These are phyloP conservation scores for Alisma plantagoaquatica DNA, from an alignment of 106 monocot species.

Conservation along the genomic window DNA sequence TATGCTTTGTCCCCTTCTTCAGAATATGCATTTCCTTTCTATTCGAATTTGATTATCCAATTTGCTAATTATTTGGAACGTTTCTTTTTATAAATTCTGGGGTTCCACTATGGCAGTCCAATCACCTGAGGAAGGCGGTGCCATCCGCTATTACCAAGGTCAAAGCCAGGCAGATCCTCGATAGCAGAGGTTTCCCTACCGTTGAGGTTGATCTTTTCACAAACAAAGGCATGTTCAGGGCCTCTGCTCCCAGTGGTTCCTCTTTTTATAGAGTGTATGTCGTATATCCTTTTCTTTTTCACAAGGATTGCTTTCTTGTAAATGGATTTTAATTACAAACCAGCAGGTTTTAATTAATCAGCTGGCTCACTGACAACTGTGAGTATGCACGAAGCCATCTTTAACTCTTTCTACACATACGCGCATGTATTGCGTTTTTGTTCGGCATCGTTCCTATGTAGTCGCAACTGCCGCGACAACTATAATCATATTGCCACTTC, in stretches of 20 bases:
- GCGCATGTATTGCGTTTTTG: too few relatives aligned
- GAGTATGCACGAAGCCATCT: too few relatives aligned
- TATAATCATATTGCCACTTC: too few relatives aligned
- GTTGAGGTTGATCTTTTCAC: conserved; percentile 90
- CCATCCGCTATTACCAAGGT: conserved; percentile 87
- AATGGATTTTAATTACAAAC: too few relatives aligned
- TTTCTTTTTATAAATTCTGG: too few relatives aligned
- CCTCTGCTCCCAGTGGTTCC: conserved; percentile 56
- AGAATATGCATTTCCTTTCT: neutral
- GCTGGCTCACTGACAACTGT: too few relatives aligned
- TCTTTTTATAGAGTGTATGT: conserved; percentile 58
- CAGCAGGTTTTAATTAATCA: neutral
- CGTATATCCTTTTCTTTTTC: neutral
- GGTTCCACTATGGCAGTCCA: conserved; percentile 60
- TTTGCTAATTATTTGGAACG: too few relatives aligned
- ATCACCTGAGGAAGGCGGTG: conserved; percentile 78
- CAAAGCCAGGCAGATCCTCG: conserved; percentile 86
- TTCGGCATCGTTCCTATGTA: too few relatives aligned
- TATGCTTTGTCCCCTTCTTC: conserved; percentile 2
- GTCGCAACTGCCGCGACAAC: too few relatives aligned
- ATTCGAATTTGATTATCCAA: neutral
- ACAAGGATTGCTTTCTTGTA: too few relatives aligned
- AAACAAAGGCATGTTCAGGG: conserved; percentile 86
- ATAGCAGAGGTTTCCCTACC: conserved; percentile 81
- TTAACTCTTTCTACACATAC: too few relatives aligned